Conservation (phyloP, 2,329 filamentous ascomycete species). For the Xylaria polymorpha region DNA sequence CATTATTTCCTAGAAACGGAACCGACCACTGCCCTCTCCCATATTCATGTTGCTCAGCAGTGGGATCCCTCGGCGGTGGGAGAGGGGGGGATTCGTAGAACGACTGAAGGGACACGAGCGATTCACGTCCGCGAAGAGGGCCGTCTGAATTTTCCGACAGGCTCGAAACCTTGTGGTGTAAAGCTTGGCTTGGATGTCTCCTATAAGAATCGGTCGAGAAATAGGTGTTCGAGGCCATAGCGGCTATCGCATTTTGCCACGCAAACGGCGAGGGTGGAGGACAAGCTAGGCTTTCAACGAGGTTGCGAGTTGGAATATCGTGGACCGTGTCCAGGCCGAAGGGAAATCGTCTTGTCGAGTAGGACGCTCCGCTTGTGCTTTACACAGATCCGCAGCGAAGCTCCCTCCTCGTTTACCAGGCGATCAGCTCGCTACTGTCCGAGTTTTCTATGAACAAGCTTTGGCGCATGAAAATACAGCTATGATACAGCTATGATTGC, state of each 20-base stretch:
- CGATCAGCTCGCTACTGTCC: neutral
- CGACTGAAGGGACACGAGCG: conserved; percentile 50
- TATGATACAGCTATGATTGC: neutral
- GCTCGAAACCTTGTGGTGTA: conserved; percentile 49
- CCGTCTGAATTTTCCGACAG: conserved; percentile 46
- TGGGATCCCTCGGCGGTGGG: conserved; percentile 16
- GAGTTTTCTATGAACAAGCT: neutral
- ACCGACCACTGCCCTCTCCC: conserved; percentile 41
- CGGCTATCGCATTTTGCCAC: conserved; percentile 38
- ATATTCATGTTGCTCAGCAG: conserved; percentile 39
- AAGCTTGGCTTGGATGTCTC: conserved; percentile 35
- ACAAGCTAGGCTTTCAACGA: neutral
- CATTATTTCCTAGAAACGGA: conserved; percentile 40
- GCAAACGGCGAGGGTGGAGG: neutral
- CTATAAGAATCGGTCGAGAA: conserved; percentile 38
- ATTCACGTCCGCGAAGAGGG: conserved; percentile 47
- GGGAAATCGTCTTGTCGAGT: neutral
- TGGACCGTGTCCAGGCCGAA: neutral
- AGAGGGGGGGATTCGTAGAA: conserved; percentile 42
- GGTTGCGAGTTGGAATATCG: neutral
- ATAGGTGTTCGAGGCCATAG: conserved; percentile 46
- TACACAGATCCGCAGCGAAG: conserved; percentile 1
- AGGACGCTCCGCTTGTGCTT: neutral
- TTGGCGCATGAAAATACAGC: neutral
- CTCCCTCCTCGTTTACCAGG: conserved; percentile 6